Conservation (phyloP, 2,329 filamentous ascomycete genomes). For the Lecanicillium sp. region DNA sequence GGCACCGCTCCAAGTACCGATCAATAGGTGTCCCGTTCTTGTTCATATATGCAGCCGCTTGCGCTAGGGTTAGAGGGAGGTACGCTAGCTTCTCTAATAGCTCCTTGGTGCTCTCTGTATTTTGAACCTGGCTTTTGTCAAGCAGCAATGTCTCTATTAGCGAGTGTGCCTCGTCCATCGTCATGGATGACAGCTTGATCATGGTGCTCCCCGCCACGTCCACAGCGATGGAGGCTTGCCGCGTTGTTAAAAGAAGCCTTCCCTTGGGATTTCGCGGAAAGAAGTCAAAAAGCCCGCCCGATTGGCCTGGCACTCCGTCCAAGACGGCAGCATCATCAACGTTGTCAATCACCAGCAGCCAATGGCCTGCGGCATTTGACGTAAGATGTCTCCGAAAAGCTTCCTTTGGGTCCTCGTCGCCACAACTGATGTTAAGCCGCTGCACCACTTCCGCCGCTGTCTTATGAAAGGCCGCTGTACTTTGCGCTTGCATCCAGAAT, state of each 20-base stretch:
- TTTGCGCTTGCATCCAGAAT: slow-evolving; percentile 34
- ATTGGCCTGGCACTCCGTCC: slow-evolving; percentile 9
- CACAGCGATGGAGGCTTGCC: slow-evolving; percentile 21
- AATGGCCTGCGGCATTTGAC: slow-evolving; percentile 19
- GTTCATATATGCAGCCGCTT: slow-evolving; percentile 34
- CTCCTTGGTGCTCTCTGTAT: slow-evolving; percentile 3
- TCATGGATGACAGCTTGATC: slow-evolving; percentile 13
- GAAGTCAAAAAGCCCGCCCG: slow-evolving; percentile 13
- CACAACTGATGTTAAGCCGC: slow-evolving; percentile 22
- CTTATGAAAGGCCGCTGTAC: slow-evolving; percentile 27
- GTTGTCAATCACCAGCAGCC: slow-evolving; percentile 32
- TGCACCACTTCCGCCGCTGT: slow-evolving; percentile 26
- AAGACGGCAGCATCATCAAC: slow-evolving; percentile 27
- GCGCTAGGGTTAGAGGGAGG: slow-evolving; percentile 30
- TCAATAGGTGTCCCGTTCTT: slow-evolving; percentile 15
- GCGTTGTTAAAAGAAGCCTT: slow-evolving; percentile 27
- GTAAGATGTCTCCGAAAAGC: slow-evolving; percentile 41
- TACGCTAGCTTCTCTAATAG: slow-evolving; percentile 18
- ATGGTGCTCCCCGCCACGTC: slow-evolving; percentile 15
- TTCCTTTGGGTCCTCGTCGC: slow-evolving; percentile 52
- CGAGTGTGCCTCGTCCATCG: slow-evolving; percentile 2
- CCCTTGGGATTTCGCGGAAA: slow-evolving; percentile 23
- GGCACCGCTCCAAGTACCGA: slow-evolving; percentile 25
- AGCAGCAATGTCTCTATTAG: slow-evolving; percentile 3
- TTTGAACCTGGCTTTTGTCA: slow-evolving; percentile 1